phyloP scores from a whole-genome alignment of 495 filamentous ascomycete genomes.

The Wilcoxina mikolae region DNA sequence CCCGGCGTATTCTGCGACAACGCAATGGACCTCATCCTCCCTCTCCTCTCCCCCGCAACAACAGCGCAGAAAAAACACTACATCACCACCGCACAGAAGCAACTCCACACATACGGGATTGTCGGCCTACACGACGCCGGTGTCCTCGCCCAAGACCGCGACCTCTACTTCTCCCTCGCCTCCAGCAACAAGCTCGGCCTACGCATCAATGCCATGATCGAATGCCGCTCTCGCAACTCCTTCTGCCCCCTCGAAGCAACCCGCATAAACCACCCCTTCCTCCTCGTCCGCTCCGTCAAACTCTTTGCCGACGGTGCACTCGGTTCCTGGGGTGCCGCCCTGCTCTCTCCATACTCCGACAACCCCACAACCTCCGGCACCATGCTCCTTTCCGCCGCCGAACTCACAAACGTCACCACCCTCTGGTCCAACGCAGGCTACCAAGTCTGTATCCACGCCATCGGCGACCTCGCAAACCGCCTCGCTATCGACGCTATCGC shows the following conservation, averaged over 20 bases:
- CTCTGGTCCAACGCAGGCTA: conserved; percentile 36
- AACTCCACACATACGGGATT: conserved; percentile 44
- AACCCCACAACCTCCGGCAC: conserved; percentile 40
- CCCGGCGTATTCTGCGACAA: conserved; percentile 58
- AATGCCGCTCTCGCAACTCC: conserved; percentile 45
- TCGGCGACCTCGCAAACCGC: conserved; percentile 49
- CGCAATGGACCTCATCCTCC: conserved; percentile 45
- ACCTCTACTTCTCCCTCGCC: conserved; percentile 37
- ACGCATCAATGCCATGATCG: conserved; percentile 48
- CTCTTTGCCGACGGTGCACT: conserved; percentile 50
- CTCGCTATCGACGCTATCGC: conserved; percentile 41
- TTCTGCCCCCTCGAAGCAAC: conserved; percentile 38
- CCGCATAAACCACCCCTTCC: conserved; percentile 8
- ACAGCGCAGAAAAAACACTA: conserved; percentile 35
- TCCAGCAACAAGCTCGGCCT: conserved; percentile 38
- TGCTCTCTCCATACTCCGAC: conserved; percentile 49
- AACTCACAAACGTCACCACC: not conserved
- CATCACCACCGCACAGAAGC: conserved; percentile 40
- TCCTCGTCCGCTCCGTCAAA: conserved; percentile 34
- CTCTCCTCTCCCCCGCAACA: conserved; percentile 40
- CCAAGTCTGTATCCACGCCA: conserved; percentile 50
- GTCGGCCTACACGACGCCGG: conserved; percentile 51
- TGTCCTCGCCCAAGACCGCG: conserved; percentile 36
- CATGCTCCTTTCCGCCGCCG: conserved; percentile 35
- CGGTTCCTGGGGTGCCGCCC: conserved; percentile 48